Base-by-base conservation (phyloP, 164 flowering plant genomes). In the Tetracentron sinense region DNA sequence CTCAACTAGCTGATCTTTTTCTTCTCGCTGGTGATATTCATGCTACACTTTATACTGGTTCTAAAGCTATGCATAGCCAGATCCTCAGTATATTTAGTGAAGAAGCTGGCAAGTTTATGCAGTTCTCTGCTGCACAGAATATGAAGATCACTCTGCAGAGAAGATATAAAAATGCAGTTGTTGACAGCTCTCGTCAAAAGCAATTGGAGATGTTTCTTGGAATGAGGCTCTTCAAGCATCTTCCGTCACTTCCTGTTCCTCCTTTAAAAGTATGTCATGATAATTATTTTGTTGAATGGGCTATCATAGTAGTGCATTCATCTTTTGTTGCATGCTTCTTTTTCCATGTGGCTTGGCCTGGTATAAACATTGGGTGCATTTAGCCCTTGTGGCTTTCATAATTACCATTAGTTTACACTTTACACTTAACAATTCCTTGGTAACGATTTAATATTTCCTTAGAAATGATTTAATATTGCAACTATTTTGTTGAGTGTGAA, bases 21-120 rank as follows among this genome's bases (percentile, higher is more conserved):
- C 79, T 95, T 38, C 75, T 78, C 48, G 92, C 97, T 58, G 99
- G 99, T 60, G 99, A 95, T 79, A 85, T 92, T 70, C 99, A 95
- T 79, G 99, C 99, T 47, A 95, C 99, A 33, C 83, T 95, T 21
- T 95, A 95, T 75, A 95, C 99, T 62, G 99, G 99, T 51, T 95
- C 99, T 25, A 88, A 88, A 77, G 99, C 99, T 20, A 95, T 95
- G 99, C 99, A 95, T 64, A 95, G 99, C 74, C 94, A 92, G 72
- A 92, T 95, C 62, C 96, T 95, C 28, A 84, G 72, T 82, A 95
- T 95, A 73, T 95, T 95, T 69, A 89, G 55, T 73, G 99, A 91
- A 60, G 99, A 95, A 71, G 72, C 84, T 49, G 96, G 94, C 28
- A 92, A 85, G 65, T 90, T 83, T 69, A 95, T 89, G 55, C 96